A percentile compares a stretch with the other conserved stretches of the same genome.
Evolutionary conservation across 768 basidiomycete genomes (phyloP).

Genomic region (Nidularia sp.): DNA sequence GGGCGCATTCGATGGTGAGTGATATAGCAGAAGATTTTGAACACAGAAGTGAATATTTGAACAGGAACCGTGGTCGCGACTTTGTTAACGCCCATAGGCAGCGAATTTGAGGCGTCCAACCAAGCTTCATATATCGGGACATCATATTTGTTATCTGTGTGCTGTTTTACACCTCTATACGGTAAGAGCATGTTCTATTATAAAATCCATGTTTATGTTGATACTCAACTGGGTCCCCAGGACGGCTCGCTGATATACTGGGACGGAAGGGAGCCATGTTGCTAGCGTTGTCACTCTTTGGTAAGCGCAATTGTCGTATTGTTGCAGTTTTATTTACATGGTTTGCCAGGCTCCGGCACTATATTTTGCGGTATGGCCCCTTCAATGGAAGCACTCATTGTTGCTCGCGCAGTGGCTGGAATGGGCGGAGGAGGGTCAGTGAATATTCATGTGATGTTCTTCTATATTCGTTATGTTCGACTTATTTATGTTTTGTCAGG

Average conservation of each 20-base stretch:
- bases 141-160: slow-evolving; percentile 81
- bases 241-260: slow-evolving; percentile 79
- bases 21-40: not conserved
- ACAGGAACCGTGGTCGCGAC: slow-evolving; percentile 85
- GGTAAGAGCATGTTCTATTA: slow-evolving; percentile 36
- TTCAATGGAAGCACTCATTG: slow-evolving; percentile 79
- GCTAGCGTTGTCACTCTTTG: slow-evolving; percentile 78
- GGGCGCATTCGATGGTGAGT: slow-evolving; percentile 76
- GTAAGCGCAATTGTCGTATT: slow-evolving; percentile 27
- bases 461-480: slow-evolving; percentile 14
- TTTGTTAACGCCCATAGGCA: slow-evolving; percentile 79
- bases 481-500: slow-evolving; percentile 32
- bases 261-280: slow-evolving; percentile 87
- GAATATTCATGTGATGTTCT: slow-evolving; percentile 5
- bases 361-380: slow-evolving; percentile 83
- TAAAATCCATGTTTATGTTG: slow-evolving; percentile 4
- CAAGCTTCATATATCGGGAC: slow-evolving; percentile 87
- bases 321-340: slow-evolving; percentile 1
- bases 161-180: slow-evolving; percentile 89
- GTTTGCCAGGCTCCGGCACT: slow-evolving; percentile 66
- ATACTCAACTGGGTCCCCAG: slow-evolving; percentile 31
- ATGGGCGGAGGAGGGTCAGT: slow-evolving; percentile 90
- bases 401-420: slow-evolving; percentile 81
- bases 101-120: slow-evolving; percentile 75
- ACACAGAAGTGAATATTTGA: not conserved